These are phyloP conservation scores for Coemansia furcata DNA, from an alignment of 192 early-diverging fungal genomes.

Conservation along the genomic window DNA sequence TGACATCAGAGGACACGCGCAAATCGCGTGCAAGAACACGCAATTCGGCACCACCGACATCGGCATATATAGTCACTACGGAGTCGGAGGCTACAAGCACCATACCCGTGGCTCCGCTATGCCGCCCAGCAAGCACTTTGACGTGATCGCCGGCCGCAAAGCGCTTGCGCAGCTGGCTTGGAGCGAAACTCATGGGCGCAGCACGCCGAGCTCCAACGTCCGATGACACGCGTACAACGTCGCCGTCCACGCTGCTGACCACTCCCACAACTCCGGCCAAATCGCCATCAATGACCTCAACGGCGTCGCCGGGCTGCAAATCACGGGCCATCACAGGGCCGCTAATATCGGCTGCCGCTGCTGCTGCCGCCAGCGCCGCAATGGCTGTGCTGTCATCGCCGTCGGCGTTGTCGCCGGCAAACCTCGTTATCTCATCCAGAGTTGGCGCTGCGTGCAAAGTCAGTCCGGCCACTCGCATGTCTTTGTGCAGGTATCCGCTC, in stretches of 20 bases:
- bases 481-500: slow-evolving; percentile 83
- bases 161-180: slow-evolving; percentile 81
- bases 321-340: slow-evolving; percentile 35
- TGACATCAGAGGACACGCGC: slow-evolving; percentile 71
- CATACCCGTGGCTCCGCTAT: slow-evolving; percentile 84
- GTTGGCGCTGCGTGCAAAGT: slow-evolving; percentile 75
- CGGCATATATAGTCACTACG: slow-evolving; percentile 76
- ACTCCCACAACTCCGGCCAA: slow-evolving; percentile 73
- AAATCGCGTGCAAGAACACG: slow-evolving; percentile 90
- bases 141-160: slow-evolving; percentile 93
- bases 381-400: slow-evolving; percentile 65
- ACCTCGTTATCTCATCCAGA: slow-evolving; percentile 88
- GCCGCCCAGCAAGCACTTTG: slow-evolving; percentile 83
- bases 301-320: slow-evolving; percentile 78
- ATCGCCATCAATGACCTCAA: slow-evolving; percentile 84
- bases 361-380: slow-evolving; percentile 57
- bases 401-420: slow-evolving; percentile 63
- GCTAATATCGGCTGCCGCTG: slow-evolving; percentile 36
- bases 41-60: slow-evolving; percentile 68
- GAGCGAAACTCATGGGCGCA: slow-evolving; percentile 54
- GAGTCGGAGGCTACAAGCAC: slow-evolving; percentile 81
- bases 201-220: slow-evolving; percentile 57
- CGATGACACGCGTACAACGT: slow-evolving; percentile 68
- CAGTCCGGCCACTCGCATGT: slow-evolving; percentile 66
- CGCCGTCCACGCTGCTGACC: slow-evolving; percentile 69